Conservation (phyloP, 352 stramenopile genomes). For the Phytopythium mirpurense region DNA sequence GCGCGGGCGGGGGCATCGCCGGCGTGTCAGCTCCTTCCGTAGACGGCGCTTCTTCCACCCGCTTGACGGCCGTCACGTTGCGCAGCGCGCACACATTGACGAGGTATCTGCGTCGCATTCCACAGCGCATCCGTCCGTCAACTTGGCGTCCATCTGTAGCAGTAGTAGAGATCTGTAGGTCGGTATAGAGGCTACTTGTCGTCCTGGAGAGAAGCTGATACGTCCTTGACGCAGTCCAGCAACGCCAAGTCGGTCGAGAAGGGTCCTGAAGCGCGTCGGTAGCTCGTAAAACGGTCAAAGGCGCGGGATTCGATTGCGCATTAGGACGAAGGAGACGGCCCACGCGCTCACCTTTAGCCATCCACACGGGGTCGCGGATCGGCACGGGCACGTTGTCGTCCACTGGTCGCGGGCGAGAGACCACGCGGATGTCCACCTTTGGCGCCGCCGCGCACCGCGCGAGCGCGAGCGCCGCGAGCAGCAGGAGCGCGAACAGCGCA, state of each 20-base stretch:
- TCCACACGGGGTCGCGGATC: constrained; percentile 36
- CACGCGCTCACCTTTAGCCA: constrained; percentile 42
- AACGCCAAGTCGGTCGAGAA: constrained; percentile 27
- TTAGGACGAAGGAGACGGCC: background rate
- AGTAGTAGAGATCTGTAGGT: too few relatives aligned
- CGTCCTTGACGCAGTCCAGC: constrained; percentile 39
- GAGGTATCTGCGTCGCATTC: constrained; percentile 30
- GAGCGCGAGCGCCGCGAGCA: constrained; percentile 12
- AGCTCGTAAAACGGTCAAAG: background rate
- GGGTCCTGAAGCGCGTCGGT: constrained; percentile 15
- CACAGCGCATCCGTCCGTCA: background rate
- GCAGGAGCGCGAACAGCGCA: background rate
- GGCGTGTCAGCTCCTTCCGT: background rate
- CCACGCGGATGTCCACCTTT: constrained; percentile 60
- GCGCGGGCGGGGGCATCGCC: background rate
- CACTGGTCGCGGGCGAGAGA: constrained; percentile 24
- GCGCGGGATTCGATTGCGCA: background rate
- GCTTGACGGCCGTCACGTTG: constrained; percentile 51
- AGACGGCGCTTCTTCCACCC: constrained; percentile 2
- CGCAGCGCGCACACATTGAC: constrained; percentile 55
- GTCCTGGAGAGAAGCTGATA: constrained; percentile 28
- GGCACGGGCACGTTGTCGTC: constrained; percentile 27
- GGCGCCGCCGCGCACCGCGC: constrained; percentile 31
- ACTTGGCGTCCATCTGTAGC: too few relatives aligned
- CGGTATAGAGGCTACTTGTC: too few relatives aligned